Evolutionary conservation across 768 basidiomycete species (phyloP).

Genomic region (Lactarius hengduanensis): DNA sequence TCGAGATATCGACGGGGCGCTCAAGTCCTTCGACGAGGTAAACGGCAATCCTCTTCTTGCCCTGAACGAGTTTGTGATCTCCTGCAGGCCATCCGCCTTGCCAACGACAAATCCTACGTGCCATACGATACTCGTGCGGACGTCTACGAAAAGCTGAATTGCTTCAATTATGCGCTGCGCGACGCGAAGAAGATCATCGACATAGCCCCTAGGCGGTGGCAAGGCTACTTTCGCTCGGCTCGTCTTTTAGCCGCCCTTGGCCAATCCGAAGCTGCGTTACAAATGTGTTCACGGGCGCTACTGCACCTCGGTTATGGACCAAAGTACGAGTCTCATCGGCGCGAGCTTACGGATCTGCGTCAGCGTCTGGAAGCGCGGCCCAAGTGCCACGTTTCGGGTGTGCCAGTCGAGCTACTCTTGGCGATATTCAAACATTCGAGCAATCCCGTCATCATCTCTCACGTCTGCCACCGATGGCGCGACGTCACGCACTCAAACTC

Average conservation of each 20-base stretch:
- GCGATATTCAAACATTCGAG: constrained; percentile 52
- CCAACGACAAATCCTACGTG: constrained; percentile 28
- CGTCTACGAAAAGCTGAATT: constrained; percentile 60
- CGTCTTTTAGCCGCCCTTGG: constrained; percentile 56
- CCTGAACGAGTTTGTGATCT: constrained; percentile 2
- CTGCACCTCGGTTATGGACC: constrained; percentile 45
- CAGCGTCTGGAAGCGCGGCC: constrained; percentile 8
- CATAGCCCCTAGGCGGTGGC: constrained; percentile 65
- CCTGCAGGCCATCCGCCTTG: constrained; percentile 20
- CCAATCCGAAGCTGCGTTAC: constrained; percentile 51
- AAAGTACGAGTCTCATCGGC: constrained; percentile 44
- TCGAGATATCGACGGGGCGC: constrained; percentile 13
- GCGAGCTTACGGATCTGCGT: constrained; percentile 24
- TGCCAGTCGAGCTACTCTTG: constrained; percentile 67
- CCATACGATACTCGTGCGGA: constrained; percentile 78
- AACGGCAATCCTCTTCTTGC: not conserved
- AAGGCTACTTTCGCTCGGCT: constrained; percentile 74
- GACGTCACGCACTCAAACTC: constrained; percentile 50
- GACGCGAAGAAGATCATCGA: constrained; percentile 71
- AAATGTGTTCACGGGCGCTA: constrained; percentile 61
- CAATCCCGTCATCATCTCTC: constrained; percentile 48
- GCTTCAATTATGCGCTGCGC: constrained; percentile 59
- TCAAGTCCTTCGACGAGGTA: constrained; percentile 19
- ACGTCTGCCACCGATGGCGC: constrained; percentile 67
- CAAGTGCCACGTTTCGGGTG: constrained; percentile 29